Evolutionary conservation across 306 rosid genomes (phyloP).

Genomic region (Arachis stenosperma): DNA sequence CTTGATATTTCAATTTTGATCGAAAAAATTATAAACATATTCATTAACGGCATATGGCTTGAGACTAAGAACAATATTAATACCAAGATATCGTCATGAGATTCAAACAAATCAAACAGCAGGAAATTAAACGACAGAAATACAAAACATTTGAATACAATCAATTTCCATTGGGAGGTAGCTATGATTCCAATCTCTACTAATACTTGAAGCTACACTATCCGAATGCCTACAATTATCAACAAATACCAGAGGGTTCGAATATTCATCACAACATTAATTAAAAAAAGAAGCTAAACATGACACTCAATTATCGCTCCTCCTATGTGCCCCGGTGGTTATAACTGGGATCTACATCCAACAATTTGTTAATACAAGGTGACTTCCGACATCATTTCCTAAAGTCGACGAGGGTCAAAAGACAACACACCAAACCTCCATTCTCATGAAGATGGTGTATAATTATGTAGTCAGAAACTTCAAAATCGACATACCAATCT

Average conservation of each 20-base stretch:
- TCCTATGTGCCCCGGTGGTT: conserved; percentile 49
- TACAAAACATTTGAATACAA: conserved; percentile 68
- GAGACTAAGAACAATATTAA: neutral
- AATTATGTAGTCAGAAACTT: conserved; percentile 75
- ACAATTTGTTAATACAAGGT: conserved; percentile 50
- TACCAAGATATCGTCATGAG: neutral
- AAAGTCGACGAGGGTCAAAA: conserved; percentile 52
- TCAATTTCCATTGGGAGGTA: conserved; percentile 53
- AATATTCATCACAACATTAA: conserved; percentile 47
- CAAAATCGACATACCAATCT: conserved; percentile 51
- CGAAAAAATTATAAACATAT: no score
- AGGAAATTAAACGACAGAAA: conserved; percentile 23
- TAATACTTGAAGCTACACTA: conserved; percentile 54
- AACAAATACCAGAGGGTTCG: conserved; percentile 38
- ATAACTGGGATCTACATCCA: conserved; percentile 52
- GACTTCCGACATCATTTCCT: conserved; percentile 51
- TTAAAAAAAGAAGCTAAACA: conserved; percentile 34
- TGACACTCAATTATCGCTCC: conserved; percentile 56
- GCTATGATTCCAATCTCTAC: conserved; percentile 54
- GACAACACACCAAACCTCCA: conserved; percentile 38
- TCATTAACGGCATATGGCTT: no score
- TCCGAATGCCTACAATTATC: conserved; percentile 58
- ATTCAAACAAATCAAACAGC: conserved; percentile 60
- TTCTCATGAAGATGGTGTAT: conserved; percentile 20
- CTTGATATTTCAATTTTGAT: no score